Evolutionary conservation across 2,329 filamentous ascomycete genomes (phyloP).

Genomic region (Polytolypa hystricis): DNA sequence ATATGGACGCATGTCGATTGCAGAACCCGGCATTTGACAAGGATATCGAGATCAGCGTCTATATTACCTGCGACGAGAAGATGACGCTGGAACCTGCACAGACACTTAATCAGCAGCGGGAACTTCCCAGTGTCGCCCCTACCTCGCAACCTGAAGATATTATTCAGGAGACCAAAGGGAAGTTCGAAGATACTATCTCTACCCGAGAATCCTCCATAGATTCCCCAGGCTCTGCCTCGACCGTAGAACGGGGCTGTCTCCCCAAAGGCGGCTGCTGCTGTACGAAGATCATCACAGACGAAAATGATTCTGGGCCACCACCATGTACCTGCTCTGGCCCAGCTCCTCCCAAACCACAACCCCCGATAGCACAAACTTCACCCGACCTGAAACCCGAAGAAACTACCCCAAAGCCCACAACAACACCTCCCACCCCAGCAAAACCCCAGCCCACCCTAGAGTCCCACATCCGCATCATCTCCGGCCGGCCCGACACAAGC

Average conservation of each 20-base stretch:
- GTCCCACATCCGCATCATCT: conserved; percentile 26
- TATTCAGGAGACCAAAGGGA: background rate
- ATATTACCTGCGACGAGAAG: conserved; percentile 43
- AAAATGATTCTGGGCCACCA: conserved; percentile 28
- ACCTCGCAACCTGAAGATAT: background rate
- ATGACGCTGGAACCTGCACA: background rate
- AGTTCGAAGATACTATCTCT: background rate
- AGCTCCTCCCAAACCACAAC: conserved; percentile 10
- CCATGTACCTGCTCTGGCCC: conserved; percentile 28
- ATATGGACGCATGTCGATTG: conserved; percentile 29
- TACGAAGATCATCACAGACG: conserved; percentile 36
- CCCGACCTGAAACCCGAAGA: background rate
- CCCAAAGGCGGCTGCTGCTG: conserved; percentile 38
- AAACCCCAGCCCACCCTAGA: conserved; percentile 12
- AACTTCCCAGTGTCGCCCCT: background rate
- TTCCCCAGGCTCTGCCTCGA: background rate
- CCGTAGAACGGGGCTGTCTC: conserved; percentile 13
- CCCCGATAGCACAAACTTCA: conserved; percentile 1
- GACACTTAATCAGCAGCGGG: background rate
- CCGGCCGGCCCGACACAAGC: conserved; percentile 42
- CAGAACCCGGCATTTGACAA: conserved; percentile 24
- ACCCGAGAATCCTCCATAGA: background rate
- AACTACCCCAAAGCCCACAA: conserved; percentile 4
- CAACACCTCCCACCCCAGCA: conserved; percentile 6
- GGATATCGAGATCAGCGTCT: conserved; percentile 42